Evolutionary conservation across 108 stramenopile species (phyloP), one percentile per base, ranked within the genome.

Genomic region (Nannochloropsis granulata): DNA sequence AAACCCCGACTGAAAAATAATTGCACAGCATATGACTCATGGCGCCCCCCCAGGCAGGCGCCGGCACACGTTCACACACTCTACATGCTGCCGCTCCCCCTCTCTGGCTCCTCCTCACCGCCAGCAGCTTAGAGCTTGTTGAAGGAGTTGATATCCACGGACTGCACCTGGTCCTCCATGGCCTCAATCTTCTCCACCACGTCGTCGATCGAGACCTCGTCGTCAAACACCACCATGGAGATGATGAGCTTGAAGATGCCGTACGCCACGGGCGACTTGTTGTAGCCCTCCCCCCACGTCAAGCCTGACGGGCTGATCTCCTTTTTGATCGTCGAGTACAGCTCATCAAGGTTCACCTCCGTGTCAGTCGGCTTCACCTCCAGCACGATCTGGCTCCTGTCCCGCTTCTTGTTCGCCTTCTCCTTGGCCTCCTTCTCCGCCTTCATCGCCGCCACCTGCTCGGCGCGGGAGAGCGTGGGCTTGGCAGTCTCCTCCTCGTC

Each of bases 321-420:
- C 78, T 84, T 25, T 13, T 45, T 81, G 78, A 91, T 92, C 84
- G 89, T 87, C 86, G 85, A 85, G 85, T 84, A 91, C 79, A 92
- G 79, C 3, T 13, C 89, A 84, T 90, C 91, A 1, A 91, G 88
- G 86, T 91, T 90, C 23, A 81, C 78, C 23, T 91, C 92, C 8
- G 92, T 90, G 80, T 92, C 92, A 86, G 87, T 91, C 43, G 90
- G 90, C 84, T 92, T 92, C 16, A 92, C 89, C 25, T 92, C 92
- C 11, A 91, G 44, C 43, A 91, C 91, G 45, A 91, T 85, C 43
- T 90, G 91, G 25, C 90, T 90, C 84, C 88, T 89, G 78, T 71
- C 56, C 11, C 56, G 56, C n/a, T 71, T 71, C 11, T 71, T 71
- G 56, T 71, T 71, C 56, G 56, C 56, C n/a, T 71, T 71, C 56